A percentile compares a stretch with the other conserved stretches of the same genome.
Conservation (phyloP, 345 rosid genomes). For the Aquilaria malaccensis region DNA sequence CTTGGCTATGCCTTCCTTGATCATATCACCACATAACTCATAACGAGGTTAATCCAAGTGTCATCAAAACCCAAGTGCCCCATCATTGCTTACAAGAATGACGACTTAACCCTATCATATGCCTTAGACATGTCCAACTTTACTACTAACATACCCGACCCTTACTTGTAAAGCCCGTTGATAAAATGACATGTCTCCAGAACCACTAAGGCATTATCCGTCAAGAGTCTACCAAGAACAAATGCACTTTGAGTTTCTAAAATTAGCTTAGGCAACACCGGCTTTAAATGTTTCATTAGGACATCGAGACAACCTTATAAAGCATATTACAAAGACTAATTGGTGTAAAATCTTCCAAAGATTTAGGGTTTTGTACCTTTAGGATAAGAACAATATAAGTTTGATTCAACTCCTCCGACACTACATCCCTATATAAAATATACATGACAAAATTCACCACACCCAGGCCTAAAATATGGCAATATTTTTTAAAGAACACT, state of each 20-base stretch:
- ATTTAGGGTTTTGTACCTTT: neutral
- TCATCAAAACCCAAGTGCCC: neutral
- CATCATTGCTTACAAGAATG: neutral
- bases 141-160: neutral
- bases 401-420: neutral
- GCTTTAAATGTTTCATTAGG: neutral
- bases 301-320: neutral
- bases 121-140: neutral
- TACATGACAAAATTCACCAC: neutral
- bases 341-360: neutral
- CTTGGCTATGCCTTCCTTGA: too few species aligned
- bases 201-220: neutral
- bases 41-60: neutral
- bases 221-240: neutral
- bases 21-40: neutral
- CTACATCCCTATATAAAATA: neutral
- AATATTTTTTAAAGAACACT: neutral
- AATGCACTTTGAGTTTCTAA: neutral
- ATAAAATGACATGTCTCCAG: neutral
- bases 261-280: neutral
- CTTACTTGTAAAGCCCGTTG: neutral
- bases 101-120: neutral
- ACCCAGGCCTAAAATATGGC: neutral
- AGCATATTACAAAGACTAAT: neutral
- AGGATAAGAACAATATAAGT: neutral